A percentile compares a stretch with the other conserved stretches of the same genome.
These are phyloP conservation scores for Candida ovalis DNA, from an alignment of 805 yeast genomes.

Conservation along the genomic window DNA sequence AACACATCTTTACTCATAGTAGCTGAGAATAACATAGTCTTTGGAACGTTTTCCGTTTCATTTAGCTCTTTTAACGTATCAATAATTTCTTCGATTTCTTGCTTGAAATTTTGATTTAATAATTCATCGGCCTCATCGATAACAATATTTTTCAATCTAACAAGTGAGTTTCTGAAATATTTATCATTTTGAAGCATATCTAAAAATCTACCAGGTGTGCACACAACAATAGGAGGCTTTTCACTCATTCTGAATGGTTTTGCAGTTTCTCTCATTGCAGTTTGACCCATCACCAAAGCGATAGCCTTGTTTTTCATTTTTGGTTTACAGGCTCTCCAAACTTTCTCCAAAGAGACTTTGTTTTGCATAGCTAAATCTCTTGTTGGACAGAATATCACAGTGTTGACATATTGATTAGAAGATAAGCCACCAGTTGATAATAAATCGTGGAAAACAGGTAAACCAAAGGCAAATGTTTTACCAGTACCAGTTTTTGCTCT, in stretches of 20 bases:
- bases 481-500: constrained; percentile 97
- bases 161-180: constrained; percentile 43
- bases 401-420: constrained; percentile 37
- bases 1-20: constrained; percentile 72
- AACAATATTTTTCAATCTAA: constrained; percentile 56
- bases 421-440: constrained; percentile 20
- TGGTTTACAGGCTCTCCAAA: constrained; percentile 28
- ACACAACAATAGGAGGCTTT: constrained; percentile 66
- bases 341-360: constrained; percentile 54
- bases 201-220: constrained; percentile 83
- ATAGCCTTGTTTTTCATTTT: constrained; percentile 29
- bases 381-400: constrained; percentile 82
- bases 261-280: constrained; percentile 29
- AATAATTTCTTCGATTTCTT: constrained; percentile 58
- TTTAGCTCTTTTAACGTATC: constrained; percentile 35
- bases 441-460: constrained; percentile 68
- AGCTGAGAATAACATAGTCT: constrained; percentile 81
- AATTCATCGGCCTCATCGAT: constrained; percentile 92
- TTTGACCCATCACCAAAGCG: constrained; percentile 68
- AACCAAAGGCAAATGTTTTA: constrained; percentile 83
- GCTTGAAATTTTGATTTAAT: constrained; percentile 75
- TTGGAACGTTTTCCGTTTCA: constrained; percentile 37
- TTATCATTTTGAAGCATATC: constrained; percentile 52
- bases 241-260: constrained; percentile 23
- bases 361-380: constrained; percentile 88